phyloP scores from a whole-genome alignment of 805 yeast species.

The Yarrowia sp. region DNA sequence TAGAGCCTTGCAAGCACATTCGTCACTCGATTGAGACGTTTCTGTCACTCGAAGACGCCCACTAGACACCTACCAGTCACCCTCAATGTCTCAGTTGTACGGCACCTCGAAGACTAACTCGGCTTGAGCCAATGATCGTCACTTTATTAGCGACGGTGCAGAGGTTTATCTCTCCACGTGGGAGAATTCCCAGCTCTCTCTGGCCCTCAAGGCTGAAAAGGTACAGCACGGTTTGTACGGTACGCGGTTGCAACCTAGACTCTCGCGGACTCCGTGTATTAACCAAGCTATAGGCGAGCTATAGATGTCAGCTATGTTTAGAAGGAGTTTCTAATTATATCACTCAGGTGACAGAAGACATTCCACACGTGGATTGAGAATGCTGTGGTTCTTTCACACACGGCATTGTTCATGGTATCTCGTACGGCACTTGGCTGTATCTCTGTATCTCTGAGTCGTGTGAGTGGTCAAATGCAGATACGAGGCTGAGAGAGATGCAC shows the following conservation, averaged over 20 bases:
- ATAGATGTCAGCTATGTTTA: not conserved
- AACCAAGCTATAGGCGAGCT: not conserved
- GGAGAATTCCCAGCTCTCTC: not conserved
- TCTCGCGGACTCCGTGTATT: not conserved
- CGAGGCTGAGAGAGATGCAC: not conserved
- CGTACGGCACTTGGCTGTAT: not conserved
- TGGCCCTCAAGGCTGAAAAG: not conserved
- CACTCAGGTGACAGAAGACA: not conserved
- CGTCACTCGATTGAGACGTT: no score
- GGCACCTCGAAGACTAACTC: conserved; percentile 10
- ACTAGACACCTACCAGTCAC: no score
- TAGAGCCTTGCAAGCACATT: no score
- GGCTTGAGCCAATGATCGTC: conserved; percentile 6
- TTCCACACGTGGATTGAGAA: not conserved
- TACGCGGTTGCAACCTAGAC: not conserved
- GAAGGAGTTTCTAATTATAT: not conserved
- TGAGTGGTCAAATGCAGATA: not conserved
- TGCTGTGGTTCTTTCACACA: not conserved
- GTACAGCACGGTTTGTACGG: conserved; percentile 8
- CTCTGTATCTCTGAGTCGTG: not conserved
- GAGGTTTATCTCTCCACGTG: conserved; percentile 5
- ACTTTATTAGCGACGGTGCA: not conserved
- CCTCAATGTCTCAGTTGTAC: not conserved
- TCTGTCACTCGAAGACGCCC: no score
- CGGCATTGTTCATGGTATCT: not conserved